A percentile compares a stretch with the other conserved stretches of the same genome.
These are phyloP conservation scores for Strigomonas galati DNA, from an alignment of 208 protist genomes.

Conservation along the genomic window DNA sequence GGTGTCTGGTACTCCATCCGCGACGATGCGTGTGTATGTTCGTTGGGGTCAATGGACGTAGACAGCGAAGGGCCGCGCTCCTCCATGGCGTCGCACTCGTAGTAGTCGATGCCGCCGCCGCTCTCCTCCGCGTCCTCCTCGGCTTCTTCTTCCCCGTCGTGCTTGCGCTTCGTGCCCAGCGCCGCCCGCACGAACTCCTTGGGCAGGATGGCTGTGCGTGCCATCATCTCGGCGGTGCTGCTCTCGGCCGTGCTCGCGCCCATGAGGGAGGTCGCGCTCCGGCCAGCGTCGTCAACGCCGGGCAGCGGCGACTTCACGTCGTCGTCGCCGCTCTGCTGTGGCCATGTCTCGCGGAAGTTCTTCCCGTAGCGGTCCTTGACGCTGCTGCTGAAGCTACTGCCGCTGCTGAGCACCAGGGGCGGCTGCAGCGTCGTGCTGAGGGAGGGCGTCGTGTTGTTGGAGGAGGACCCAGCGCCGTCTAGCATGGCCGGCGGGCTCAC, in stretches of 20 bases:
- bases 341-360: slow-evolving; percentile 5
- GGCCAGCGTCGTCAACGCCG: slow-evolving; percentile 13
- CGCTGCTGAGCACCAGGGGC: no score
- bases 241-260: background rate
- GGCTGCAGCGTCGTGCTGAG: background rate
- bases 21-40: background rate
- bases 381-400: slow-evolving; percentile 3
- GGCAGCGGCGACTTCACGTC: slow-evolving; percentile 12
- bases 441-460: background rate
- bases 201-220: slow-evolving; percentile 39
- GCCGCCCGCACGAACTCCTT: slow-evolving; percentile 51
- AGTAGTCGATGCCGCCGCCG: slow-evolving; percentile 16
- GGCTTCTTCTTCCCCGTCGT: slow-evolving; percentile 1
- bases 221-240: slow-evolving; percentile 23
- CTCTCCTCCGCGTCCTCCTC: background rate
- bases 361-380: slow-evolving; percentile 3
- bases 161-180: slow-evolving; percentile 16
- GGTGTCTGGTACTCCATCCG: background rate
- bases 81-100: slow-evolving; percentile 24
- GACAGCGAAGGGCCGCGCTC: slow-evolving; percentile 9
- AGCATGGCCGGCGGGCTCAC: background rate
- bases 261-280: background rate
- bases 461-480: background rate
- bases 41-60: background rate
- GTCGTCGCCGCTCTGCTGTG: slow-evolving; percentile 11